A percentile compares a stretch with the other conserved stretches of the same genome.
phyloP scores from a whole-genome alignment of 2,329 filamentous ascomycete species.

The Fusarium sp. region DNA sequence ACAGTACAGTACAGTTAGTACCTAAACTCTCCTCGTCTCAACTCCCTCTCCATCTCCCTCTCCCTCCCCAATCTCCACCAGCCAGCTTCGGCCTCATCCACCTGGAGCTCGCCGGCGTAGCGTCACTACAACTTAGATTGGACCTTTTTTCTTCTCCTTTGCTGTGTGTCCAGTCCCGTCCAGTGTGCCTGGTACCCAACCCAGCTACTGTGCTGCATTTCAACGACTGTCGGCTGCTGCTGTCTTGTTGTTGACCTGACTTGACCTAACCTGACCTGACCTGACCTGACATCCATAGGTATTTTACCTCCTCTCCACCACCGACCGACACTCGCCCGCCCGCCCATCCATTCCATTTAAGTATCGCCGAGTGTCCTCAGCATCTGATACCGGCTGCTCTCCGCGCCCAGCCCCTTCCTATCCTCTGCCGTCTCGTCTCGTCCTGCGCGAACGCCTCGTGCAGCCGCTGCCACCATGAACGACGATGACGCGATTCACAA shows the following conservation, averaged over 20 bases:
- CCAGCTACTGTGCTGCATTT: constrained; percentile 21
- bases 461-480: constrained; percentile 64
- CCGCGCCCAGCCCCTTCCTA: constrained; percentile 19
- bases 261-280: not conserved
- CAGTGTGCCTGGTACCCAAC: constrained; percentile 25
- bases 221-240: constrained; percentile 22
- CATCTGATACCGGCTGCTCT: constrained; percentile 32
- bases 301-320: not conserved
- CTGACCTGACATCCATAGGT: not conserved
- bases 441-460: constrained; percentile 55
- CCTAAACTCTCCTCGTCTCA: constrained; percentile 32
- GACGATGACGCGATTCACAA: constrained; percentile 76
- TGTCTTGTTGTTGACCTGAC: not conserved
- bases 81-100: constrained; percentile 37
- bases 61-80: constrained; percentile 22
- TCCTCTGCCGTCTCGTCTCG: constrained; percentile 46
- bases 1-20: not conserved
- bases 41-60: constrained; percentile 27
- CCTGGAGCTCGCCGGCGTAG: constrained; percentile 27
- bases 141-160: not conserved
- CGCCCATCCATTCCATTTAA: constrained; percentile 5
- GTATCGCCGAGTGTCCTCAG: constrained; percentile 25
- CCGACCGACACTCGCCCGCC: constrained; percentile 29
- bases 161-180: not conserved
- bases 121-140: constrained; percentile 19